Evolutionary conservation across 306 rosid species (phyloP), one percentile per base, ranked within the genome.

Genomic region (Canavalia gladiata): DNA sequence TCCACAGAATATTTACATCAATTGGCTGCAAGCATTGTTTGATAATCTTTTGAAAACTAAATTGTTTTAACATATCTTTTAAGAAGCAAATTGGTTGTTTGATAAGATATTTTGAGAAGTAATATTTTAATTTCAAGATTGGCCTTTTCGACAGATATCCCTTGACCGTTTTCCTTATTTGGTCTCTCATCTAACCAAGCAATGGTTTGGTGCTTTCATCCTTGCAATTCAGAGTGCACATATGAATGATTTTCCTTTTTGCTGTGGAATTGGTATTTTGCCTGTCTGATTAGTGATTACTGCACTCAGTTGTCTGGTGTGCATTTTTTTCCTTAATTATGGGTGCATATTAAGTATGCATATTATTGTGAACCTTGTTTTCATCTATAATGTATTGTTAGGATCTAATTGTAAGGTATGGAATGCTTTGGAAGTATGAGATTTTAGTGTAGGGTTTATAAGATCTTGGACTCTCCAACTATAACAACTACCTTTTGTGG

Each of bases 191-290:
- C 54, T 33, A 57, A 56, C 63, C 60, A 28, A 75, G 72, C 35
- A 57, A 3, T 2, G 34, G 58, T 56, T 69, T 69, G 83, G 75
- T 69, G 7, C 55, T 37, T 75, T 82, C 54, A 50, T 70, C 58
- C 62, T 58, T 81, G 37, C 29, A 42, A 54, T 28, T 39, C 34
- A 7, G 35, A 51, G 35, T 51, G 18, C 60, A 71, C 57, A 37
- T 64, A 33, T 28, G 60, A 68, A 77, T 51, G 62, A 59, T 77
- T 77, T 72, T 64, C 64, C 37, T 52, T 82, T 31, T 55, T 11
- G 50, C 68, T 64, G 28, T 31, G 74, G 30, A 31, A 63, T 64
- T 43, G 37, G 34, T 65, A 35, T 64, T 64, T 81, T 45, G 50
- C 34, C 43, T 31, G 25, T 74, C 62, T 42, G 59, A 74, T 73